Conservation (phyloP, 2,329 filamentous ascomycete genomes). For the Zasmidium angulare region DNA sequence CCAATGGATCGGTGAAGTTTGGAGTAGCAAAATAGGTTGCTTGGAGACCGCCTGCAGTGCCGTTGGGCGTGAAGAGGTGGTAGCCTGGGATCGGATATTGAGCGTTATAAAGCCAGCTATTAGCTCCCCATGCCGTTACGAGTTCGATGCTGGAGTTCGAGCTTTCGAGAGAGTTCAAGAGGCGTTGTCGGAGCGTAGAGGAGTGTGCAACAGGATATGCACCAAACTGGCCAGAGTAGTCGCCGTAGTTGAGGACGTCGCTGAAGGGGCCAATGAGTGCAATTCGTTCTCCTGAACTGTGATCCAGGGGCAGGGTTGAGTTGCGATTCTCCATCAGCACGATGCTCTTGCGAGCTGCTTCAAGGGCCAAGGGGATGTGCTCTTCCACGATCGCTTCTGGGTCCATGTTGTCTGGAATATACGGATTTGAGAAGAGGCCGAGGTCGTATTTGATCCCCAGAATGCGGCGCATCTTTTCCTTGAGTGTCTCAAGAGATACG, state of each 20-base stretch:
- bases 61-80: constrained; percentile 15
- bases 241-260: constrained; percentile 17
- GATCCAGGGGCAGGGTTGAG: constrained; percentile 7
- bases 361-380: constrained; percentile 13
- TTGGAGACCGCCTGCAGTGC: constrained; percentile 10
- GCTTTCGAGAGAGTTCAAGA: constrained; percentile 5
- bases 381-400: constrained; percentile 9
- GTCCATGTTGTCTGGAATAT: constrained; percentile 16
- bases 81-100: constrained; percentile 19
- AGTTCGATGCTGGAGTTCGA: constrained; percentile 8
- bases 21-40: constrained; percentile 17
- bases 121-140: constrained; percentile 17
- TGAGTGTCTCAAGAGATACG: constrained; percentile 8
- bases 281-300: constrained; percentile 1
- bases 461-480: constrained; percentile 15
- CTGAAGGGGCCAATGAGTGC: constrained; percentile 18
- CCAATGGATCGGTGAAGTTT: constrained; percentile 15
- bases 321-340: constrained; percentile 17
- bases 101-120: constrained; percentile 17
- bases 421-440: constrained; percentile 17
- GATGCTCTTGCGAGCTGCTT: constrained; percentile 18
- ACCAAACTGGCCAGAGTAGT: constrained; percentile 21
- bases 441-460: constrained; percentile 20
- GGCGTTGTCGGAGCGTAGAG: constrained; percentile 15
- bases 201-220: constrained; percentile 15